Conservation (phyloP, 164 flowering plant species). For the Paratinospora sagittata region DNA sequence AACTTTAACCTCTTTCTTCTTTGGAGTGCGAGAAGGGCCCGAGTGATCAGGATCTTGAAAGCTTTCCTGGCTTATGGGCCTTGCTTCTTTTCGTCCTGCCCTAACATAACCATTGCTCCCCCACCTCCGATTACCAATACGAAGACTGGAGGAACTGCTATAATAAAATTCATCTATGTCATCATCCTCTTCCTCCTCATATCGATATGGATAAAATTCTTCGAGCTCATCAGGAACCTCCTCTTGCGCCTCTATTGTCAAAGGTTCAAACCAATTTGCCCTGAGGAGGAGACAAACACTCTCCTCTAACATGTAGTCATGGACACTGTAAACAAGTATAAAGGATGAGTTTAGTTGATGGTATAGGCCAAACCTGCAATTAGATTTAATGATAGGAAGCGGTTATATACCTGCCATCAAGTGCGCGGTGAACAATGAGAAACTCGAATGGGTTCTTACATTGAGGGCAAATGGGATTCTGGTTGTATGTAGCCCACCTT, state of each 20-base stretch:
- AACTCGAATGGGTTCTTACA: slow-evolving; percentile 78
- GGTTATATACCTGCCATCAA: slow-evolving; percentile 71
- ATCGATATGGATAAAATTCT: slow-evolving; percentile 11
- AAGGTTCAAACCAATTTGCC: slow-evolving; percentile 79
- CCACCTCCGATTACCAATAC: slow-evolving; percentile 88
- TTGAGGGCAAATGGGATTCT: slow-evolving; percentile 80
- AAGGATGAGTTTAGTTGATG: background rate
- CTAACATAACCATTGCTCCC: slow-evolving; percentile 84
- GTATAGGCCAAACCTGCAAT: background rate
- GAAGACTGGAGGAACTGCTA: slow-evolving; percentile 32
- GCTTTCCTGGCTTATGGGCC: slow-evolving; percentile 42
- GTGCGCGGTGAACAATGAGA: slow-evolving; percentile 72
- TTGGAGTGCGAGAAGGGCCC: slow-evolving; percentile 47
- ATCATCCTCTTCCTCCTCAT: slow-evolving; percentile 36
- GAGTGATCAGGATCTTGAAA: slow-evolving; percentile 25
- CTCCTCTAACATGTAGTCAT: slow-evolving; percentile 94
- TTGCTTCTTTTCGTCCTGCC: slow-evolving; percentile 76
- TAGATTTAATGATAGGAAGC: background rate
- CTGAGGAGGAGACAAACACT: slow-evolving; percentile 91
- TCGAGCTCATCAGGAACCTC: slow-evolving; percentile 28
- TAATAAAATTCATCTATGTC: slow-evolving; percentile 7
- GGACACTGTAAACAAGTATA: slow-evolving; percentile 38
- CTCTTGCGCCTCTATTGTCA: slow-evolving; percentile 39
- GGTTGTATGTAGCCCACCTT: slow-evolving; percentile 69
- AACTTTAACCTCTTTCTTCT: slow-evolving; percentile 31